Evolutionary conservation across 2,329 filamentous ascomycete species (phyloP).

Genomic region (Parastagonospora avenae): DNA sequence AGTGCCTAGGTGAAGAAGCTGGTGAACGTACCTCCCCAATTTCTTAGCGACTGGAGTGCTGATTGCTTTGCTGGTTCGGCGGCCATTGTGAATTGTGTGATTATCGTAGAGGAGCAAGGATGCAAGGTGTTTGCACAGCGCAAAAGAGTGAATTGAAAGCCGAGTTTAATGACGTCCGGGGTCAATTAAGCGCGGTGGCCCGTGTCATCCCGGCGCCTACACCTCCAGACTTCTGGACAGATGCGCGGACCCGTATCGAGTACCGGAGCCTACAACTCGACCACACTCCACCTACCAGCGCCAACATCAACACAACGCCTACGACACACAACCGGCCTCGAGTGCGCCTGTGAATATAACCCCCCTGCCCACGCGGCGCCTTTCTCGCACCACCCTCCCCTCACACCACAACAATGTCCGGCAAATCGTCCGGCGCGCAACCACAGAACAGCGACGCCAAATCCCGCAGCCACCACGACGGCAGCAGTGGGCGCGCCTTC

Average conservation of each 20-base stretch:
- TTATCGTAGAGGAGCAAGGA: background rate
- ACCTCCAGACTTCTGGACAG: constrained; percentile 19
- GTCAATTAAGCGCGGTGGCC: constrained; percentile 12
- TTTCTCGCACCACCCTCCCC: background rate
- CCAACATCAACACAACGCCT: background rate
- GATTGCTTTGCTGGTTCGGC: constrained; percentile 45
- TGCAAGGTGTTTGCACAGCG: background rate
- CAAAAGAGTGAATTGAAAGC: constrained; percentile 9
- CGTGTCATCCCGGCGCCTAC: constrained; percentile 25
- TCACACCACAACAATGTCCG: constrained; percentile 43
- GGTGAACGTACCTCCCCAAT: constrained; percentile 57
- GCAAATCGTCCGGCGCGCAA: constrained; percentile 52
- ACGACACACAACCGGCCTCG: constrained; percentile 1
- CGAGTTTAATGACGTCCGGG: constrained; percentile 30
- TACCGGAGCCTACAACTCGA: constrained; percentile 6
- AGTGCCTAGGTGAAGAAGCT: constrained; percentile 3
- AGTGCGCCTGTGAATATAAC: background rate
- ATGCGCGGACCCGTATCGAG: constrained; percentile 14
- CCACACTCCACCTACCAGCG: background rate
- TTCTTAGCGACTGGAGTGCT: constrained; percentile 52
- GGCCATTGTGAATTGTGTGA: constrained; percentile 40
- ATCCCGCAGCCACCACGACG: constrained; percentile 72
- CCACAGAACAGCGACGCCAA: constrained; percentile 47
- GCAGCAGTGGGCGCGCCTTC: constrained; percentile 75
- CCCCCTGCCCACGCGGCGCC: background rate